These are phyloP conservation scores for Cyclotella atomus DNA, from an alignment of 108 stramenopile species.

Conservation along the genomic window DNA sequence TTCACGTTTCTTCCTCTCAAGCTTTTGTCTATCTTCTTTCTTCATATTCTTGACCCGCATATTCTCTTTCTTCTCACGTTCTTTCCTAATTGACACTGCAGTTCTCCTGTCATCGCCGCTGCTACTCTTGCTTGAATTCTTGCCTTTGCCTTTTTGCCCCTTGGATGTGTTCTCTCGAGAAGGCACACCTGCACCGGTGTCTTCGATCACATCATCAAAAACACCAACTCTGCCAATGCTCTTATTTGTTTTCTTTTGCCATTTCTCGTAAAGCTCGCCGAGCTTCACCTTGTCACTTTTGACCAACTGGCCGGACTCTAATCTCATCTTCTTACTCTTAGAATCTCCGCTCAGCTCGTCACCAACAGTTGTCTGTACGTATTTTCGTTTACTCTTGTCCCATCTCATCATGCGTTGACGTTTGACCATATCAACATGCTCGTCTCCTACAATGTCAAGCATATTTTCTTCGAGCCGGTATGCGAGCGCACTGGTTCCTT, in stretches of 20 bases:
- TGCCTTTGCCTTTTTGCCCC: conserved; percentile 40
- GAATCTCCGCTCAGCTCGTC: conserved; percentile 79
- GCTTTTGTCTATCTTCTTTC: conserved; percentile 52
- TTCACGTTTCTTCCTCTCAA: conserved; percentile 39
- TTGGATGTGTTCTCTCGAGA: conserved; percentile 23
- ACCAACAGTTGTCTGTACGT: conserved; percentile 89
- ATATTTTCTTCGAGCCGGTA: conserved; percentile 87
- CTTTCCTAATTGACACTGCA: conserved; percentile 70
- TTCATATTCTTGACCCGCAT: conserved; percentile 89
- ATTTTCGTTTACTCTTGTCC: conserved; percentile 95
- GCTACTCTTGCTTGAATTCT: conserved; percentile 26
- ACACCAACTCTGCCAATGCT: conserved; percentile 87
- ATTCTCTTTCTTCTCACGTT: conserved; percentile 76
- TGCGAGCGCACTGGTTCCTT: conserved; percentile 64
- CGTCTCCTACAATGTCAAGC: conserved; percentile 96
- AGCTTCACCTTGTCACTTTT: conserved; percentile 92
- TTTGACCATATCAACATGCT: conserved; percentile 88
- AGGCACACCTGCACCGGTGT: conserved; percentile 39
- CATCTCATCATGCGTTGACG: conserved; percentile 94
- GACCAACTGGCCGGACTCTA: conserved; percentile 85
- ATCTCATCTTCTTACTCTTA: conserved; percentile 75
- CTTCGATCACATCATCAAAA: conserved; percentile 78
- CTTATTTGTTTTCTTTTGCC: conserved; percentile 95
- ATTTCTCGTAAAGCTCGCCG: conserved; percentile 95
- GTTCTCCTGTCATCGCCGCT: conserved; percentile 46